Conservation (phyloP, 306 rosid species). For the Senna tora region DNA sequence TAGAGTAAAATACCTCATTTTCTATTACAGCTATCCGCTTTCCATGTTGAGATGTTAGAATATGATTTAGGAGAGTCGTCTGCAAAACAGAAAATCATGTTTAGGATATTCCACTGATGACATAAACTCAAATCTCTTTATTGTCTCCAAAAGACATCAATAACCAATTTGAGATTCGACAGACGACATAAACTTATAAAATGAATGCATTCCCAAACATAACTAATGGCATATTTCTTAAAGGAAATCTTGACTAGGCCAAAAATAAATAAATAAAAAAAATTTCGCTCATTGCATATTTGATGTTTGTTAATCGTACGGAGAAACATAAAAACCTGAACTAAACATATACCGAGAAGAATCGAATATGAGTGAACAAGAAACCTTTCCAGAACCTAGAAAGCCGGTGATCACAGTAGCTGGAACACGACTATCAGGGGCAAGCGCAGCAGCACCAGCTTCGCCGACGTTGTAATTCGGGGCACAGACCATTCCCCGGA, state of each 20-base stretch:
- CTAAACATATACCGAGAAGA: background rate
- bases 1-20: constrained; percentile 65
- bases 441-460: constrained; percentile 38
- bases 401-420: constrained; percentile 89
- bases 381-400: constrained; percentile 94
- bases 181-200: background rate
- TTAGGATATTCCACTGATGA: background rate
- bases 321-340: background rate
- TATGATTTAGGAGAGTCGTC: constrained; percentile 94
- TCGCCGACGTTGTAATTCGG: constrained; percentile 36
- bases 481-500: constrained; percentile 48
- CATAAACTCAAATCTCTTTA: background rate
- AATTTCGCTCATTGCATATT: background rate
- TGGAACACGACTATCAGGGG: constrained; percentile 70
- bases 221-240: background rate
- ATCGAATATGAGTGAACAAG: background rate
- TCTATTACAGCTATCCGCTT: constrained; percentile 91
- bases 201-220: background rate
- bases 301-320: background rate
- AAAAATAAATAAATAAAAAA: background rate
- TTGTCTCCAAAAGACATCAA: background rate
- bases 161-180: background rate
- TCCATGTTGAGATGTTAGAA: constrained; percentile 86
- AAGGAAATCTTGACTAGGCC: background rate
- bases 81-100: constrained; percentile 36